Conservation (phyloP, 164 flowering plant species). For the Vitis rotundifolia region DNA sequence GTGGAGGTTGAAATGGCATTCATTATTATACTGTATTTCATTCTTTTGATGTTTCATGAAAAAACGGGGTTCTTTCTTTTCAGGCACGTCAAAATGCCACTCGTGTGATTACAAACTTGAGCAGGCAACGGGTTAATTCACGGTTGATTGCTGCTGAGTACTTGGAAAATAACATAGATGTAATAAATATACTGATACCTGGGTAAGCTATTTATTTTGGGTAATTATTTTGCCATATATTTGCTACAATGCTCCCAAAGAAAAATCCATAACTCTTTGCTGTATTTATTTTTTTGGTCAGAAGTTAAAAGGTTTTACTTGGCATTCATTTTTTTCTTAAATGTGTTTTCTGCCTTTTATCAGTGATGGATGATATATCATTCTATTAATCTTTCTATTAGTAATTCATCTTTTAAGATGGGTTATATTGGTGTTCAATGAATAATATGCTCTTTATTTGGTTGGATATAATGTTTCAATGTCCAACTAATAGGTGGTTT, state of each 20-base stretch:
- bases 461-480: no score
- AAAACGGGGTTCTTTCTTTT: neutral
- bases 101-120: slow-evolving; percentile 46
- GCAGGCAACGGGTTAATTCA: slow-evolving; percentile 39
- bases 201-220: slow-evolving; percentile 21
- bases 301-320: no score
- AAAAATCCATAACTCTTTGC: neutral
- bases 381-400: no score
- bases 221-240: neutral
- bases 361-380: no score
- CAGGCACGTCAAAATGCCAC: slow-evolving; percentile 49
- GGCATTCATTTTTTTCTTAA: no score
- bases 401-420: no score
- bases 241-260: no score
- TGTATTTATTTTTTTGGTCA: no score
- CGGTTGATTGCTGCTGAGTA: slow-evolving; percentile 40
- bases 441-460: no score
- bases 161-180: slow-evolving; percentile 44
- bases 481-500: no score
- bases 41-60: slow-evolving; percentile 2
- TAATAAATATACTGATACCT: slow-evolving; percentile 34
- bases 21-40: neutral
- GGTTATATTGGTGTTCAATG: no score
- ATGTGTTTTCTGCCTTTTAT: no score
- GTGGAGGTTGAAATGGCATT: neutral